phyloP scores from a whole-genome alignment of 768 basidiomycete species.

The Termitomyces sp. region DNA sequence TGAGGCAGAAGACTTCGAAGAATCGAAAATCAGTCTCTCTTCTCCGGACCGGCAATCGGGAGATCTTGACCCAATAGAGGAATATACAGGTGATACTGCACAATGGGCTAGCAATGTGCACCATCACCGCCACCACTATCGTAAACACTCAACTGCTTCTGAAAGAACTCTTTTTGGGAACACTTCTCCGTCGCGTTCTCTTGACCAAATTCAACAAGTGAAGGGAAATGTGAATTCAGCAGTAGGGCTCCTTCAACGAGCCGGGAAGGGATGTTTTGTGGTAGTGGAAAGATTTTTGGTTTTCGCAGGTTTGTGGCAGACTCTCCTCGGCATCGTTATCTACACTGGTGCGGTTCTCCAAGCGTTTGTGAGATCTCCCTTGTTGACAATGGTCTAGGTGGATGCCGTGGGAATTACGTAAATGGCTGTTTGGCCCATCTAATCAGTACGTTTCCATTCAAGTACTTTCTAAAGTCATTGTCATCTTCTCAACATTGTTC shows the following conservation, averaged over 20 bases:
- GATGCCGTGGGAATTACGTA: conserved; percentile 71
- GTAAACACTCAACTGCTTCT: conserved; percentile 40
- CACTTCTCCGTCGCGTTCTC: conserved; percentile 46
- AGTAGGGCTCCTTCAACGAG: conserved; percentile 27
- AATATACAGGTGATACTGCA: conserved; percentile 35
- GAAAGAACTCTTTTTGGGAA: conserved; percentile 49
- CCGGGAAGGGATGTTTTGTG: conserved; percentile 46
- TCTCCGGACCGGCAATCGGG: conserved; percentile 21
- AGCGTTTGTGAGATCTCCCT: background rate
- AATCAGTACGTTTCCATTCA: conserved; percentile 62
- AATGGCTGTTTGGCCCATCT: conserved; percentile 88
- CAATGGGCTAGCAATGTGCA: conserved; percentile 51
- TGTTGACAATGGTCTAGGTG: conserved; percentile 35
- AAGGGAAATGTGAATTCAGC: conserved; percentile 18
- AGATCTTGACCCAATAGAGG: conserved; percentile 23
- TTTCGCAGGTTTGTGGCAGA: conserved; percentile 62
- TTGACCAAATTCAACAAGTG: conserved; percentile 50
- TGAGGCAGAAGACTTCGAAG: conserved; percentile 51
- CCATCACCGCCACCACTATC: conserved; percentile 34
- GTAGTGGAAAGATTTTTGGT: conserved; percentile 61
- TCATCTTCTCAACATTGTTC: conserved; percentile 7
- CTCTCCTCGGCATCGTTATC: conserved; percentile 66
- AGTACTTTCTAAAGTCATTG: background rate
- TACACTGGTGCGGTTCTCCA: conserved; percentile 56
- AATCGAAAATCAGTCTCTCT: conserved; percentile 30